Percentiles rank a stretch among this genome's conserved stretches.
phyloP scores from a whole-genome alignment of 371 early-diverging fungal species.

The Racocetra persica region DNA sequence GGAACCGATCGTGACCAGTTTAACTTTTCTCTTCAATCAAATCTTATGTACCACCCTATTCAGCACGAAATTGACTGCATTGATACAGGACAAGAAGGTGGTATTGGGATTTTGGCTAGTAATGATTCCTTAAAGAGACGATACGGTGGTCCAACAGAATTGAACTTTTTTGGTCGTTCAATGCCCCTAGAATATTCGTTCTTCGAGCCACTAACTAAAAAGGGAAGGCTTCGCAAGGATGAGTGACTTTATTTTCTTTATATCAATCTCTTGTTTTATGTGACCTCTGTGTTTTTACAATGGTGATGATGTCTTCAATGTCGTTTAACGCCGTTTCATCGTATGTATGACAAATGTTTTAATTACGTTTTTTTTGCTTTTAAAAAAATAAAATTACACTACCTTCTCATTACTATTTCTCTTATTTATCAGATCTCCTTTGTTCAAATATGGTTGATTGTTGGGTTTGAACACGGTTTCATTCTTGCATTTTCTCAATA shows the following conservation, averaged over 20 bases:
- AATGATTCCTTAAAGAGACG: slow-evolving; percentile 34
- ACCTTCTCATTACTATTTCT: too few relatives aligned
- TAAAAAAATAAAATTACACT: too few relatives aligned
- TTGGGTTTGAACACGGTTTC: too few relatives aligned
- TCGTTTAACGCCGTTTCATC: not conserved
- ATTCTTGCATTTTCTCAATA: too few relatives aligned
- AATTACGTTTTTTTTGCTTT: not conserved
- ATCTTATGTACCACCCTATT: slow-evolving; percentile 8
- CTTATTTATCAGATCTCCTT: too few relatives aligned
- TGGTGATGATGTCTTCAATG: not conserved
- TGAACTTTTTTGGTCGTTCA: slow-evolving; percentile 21
- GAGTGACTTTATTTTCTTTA: slow-evolving; percentile 9
- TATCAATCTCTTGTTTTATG: not conserved
- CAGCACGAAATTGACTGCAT: slow-evolving; percentile 38
- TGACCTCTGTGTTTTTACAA: not conserved
- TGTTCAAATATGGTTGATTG: too few relatives aligned
- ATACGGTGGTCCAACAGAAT: slow-evolving; percentile 14
- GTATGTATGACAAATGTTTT: not conserved
- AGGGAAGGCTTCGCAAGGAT: slow-evolving; percentile 28
- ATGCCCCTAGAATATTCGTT: not conserved
- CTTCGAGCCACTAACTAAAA: slow-evolving; percentile 2
- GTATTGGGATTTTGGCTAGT: slow-evolving; percentile 28
- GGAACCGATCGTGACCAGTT: slow-evolving; percentile 1
- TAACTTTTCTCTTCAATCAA: slow-evolving; percentile 20
- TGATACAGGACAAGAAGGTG: slow-evolving; percentile 34